Base-by-base conservation (phyloP, 2,329 filamentous ascomycete species). In the Aureobasidium mangrovei region DNA sequence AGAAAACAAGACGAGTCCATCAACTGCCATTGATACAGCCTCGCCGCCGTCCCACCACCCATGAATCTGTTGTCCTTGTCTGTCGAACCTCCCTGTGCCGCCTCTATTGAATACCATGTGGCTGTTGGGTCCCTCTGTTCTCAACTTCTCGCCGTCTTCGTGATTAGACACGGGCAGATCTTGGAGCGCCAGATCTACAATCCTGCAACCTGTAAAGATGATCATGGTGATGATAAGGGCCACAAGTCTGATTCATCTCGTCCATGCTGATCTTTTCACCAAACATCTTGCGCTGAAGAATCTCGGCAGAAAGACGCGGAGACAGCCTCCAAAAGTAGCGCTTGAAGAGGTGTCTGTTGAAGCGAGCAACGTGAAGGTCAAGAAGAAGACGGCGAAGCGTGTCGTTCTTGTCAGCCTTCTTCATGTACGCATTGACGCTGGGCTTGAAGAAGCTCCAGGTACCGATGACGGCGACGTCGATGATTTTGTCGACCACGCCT, bases 261-360 rank as follows among this genome's bases (percentile, higher is more conserved):
- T 33, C n/a, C 12, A 32, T 26, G 4, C 35, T 41, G n/a, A 28
- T 32, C 2, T 12, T 24, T 3, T 39, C 5, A 26, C 10, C n/a
- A 35, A 41, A 32, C 46, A 49, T 41, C 35, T 49, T 41, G 10
- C 35, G 46, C 5, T 36, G 8, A 31, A 41, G 27, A n/a, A 49
- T 12, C 3, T 26, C 35, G 12, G 32, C 31, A 26, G 9, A 7
- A 36, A 49, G n/a, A 26, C 28, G 38, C 7, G n/a, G n/a, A 10
- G 26, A 10, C 46, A 47, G 12, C 44, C 27, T 47, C 44, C 44
- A 47, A 8, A 47, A 47, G 44, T 47, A 47, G 4, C 44, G 44
- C 26, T 29, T 47, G 26, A 47, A 47, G 32, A 47, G 32, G 7
- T 18, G 8, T 9, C 18, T 12, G 9, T 41, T 26, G n/a, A 49